A percentile compares a stretch with the other conserved stretches of the same genome.
Conservation (phyloP, 176 grass and related monocot species). For the Dactylis glomerata region DNA sequence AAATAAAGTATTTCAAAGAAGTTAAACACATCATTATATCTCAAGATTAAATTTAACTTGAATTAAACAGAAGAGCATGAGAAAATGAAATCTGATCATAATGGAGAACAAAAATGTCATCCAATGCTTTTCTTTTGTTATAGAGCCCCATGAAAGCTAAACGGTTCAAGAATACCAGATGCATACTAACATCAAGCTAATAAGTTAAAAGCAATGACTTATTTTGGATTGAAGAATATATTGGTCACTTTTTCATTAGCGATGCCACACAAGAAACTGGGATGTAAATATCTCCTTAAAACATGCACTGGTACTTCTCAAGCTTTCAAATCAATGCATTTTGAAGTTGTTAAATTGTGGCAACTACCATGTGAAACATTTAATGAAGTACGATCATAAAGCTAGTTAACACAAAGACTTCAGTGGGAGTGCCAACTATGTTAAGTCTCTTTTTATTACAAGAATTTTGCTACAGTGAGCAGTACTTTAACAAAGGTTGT, state of each 20-base stretch:
- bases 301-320: neutral
- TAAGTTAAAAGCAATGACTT: constrained; percentile 6
- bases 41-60: neutral
- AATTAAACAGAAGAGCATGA: neutral
- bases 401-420: constrained; percentile 11
- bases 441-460: neutral
- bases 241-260: no score
- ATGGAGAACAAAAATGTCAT: neutral
- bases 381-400: neutral
- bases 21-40: neutral
- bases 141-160: neutral
- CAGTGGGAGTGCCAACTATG: neutral
- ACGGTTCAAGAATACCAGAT: neutral
- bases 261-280: neutral
- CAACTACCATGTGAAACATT: constrained; percentile 2
- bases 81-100: neutral
- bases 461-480: neutral
- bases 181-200: neutral
- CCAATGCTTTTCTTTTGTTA: neutral
- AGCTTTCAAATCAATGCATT: constrained; percentile 4
- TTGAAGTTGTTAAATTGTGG: neutral
- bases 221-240: neutral
- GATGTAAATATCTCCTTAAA: neutral
- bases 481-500: neutral
- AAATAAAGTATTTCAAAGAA: constrained; percentile 3